Evolutionary conservation across 225 moss, liverwort and hornwort genomes (phyloP), one percentile per base, ranked within the genome.

Genomic region (Antitrichia curtipendula): DNA sequence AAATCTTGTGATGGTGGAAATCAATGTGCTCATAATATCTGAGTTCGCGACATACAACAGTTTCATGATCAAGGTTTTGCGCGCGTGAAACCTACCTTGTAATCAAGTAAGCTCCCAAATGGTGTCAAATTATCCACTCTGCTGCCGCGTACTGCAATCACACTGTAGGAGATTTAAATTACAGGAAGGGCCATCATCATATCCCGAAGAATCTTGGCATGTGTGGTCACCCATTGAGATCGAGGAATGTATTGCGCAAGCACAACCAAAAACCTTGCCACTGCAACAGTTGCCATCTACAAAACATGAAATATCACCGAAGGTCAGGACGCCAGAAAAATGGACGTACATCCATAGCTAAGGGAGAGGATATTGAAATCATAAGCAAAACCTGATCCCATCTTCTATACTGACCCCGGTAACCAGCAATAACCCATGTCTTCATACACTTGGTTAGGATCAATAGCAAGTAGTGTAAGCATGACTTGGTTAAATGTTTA

Each of bases 271-370:
- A 93, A 86, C 45, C 92, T 94, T 62, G 89, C 94, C 65, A 92
- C 45, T 19, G 94, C 95, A 19, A 96, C 89, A 19, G 92, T 92
- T 38, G 94, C 95, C 93, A 96, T 95, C 96, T 96, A 71, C 87
- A 93, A 74, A 91, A 85, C 38, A 82, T 36, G 85, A 65, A 83
- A 62, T 6, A 24, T 38, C 29, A 66, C 19, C 27, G 16, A 79
- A 83, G 38, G 38, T 86, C 66, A 86, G 80, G 13, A 75, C 6
- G 38, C 28, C 15, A 28, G n/a, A 29, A 38, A 15, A 70, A 59
- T 47, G n/a, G 49, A 70, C n/a, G 84, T 3, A 54, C 70, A 59
- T 84, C 32, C 40, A 75, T 66, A 50, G 56, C 52, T 54, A 28
- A 84, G 31, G 50, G 6, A 60, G 28, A 56, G 47, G 58, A 57